Evolutionary conservation across 805 yeast genomes (phyloP), one percentile per base, ranked within the genome.

Genomic region (Schwanniomyces sp.): DNA sequence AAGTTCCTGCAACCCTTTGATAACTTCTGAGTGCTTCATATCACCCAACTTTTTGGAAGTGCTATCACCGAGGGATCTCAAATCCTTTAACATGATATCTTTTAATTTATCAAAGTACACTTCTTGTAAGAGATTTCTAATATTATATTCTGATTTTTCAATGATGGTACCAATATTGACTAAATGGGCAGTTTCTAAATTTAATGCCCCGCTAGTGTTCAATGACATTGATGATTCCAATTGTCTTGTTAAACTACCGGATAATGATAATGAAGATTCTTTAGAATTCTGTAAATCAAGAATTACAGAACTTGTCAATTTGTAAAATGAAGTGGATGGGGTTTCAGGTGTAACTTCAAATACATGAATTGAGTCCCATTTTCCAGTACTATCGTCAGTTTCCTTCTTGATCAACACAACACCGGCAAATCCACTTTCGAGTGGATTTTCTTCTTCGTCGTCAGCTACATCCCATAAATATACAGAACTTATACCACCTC

Each of bases 291-390:
- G 63, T 53, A 94, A 69, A 59, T 88, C 91, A 48, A 92, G 76
- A 41, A 94, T 89, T 34, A 94, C 87, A 0, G 97, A 89, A 1
- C 96, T 84, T 2, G 98, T 92, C 50, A 92, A 70, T 53, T 84
- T 84, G 64, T 92, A 94, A 9, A 58, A 50, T 16, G 77, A 72
- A 36, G 72, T 67, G 3, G 64, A 50, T 6, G 67, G 55, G 17
- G 66, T 56, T 40, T 71, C 74, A 0, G 77, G 75, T 7, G 65
- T 66, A 7, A 85, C 85, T 65, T 92, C 97, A 54, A 94, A 80
- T 8, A 92, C 98, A 65, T 92, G 98, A 53, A 92, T 88, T 45
- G 94, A 83, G 66, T 94, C 96, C 99, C 99, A 92, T 43, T 77
- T 73, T 11, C 91, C 88, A 27, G 64, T 59, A 30, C 62, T 62